Conservation (phyloP, 371 early-diverging fungal species). For the Vittaforma corneae region DNA sequence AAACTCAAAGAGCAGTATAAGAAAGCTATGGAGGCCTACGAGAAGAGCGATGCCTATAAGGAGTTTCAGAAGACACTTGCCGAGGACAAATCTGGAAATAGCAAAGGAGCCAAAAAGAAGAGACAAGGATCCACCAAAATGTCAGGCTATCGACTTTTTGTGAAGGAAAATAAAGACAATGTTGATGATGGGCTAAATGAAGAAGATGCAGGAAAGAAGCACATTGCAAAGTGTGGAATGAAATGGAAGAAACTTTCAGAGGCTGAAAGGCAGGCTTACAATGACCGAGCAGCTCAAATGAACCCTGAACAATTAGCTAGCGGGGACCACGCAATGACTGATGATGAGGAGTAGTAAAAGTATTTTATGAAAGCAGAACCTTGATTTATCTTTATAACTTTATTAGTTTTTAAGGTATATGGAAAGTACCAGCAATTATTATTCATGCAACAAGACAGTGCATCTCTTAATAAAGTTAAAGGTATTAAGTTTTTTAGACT, state of each 20-base stretch:
- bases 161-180: slow-evolving; percentile 38
- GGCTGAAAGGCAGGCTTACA: slow-evolving; percentile 43
- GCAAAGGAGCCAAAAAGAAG: slow-evolving; percentile 15
- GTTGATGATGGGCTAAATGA: slow-evolving; percentile 35
- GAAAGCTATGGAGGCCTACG: slow-evolving; percentile 47
- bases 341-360: slow-evolving; percentile 12
- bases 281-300: slow-evolving; percentile 43
- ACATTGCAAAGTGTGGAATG: slow-evolving; percentile 41
- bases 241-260: slow-evolving; percentile 45
- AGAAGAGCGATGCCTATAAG: slow-evolving; percentile 52
- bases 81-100: slow-evolving; percentile 11
- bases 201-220: slow-evolving; percentile 35
- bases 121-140: slow-evolving; percentile 23
- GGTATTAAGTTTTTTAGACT: too few relatives aligned
- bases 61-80: slow-evolving; percentile 33
- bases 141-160: slow-evolving; percentile 47
- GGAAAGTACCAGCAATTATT: slow-evolving; percentile 4
- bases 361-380: neutral
- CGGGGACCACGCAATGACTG: neutral
- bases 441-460: too few relatives aligned
- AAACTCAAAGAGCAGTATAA: slow-evolving; percentile 44
- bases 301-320: too few relatives aligned
- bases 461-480: too few relatives aligned
- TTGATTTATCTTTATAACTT: slow-evolving; percentile 26
- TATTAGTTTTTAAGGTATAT: slow-evolving; percentile 39